Conservation (phyloP, 768 basidiomycete species). For the Kwoniella mangroviensis region DNA sequence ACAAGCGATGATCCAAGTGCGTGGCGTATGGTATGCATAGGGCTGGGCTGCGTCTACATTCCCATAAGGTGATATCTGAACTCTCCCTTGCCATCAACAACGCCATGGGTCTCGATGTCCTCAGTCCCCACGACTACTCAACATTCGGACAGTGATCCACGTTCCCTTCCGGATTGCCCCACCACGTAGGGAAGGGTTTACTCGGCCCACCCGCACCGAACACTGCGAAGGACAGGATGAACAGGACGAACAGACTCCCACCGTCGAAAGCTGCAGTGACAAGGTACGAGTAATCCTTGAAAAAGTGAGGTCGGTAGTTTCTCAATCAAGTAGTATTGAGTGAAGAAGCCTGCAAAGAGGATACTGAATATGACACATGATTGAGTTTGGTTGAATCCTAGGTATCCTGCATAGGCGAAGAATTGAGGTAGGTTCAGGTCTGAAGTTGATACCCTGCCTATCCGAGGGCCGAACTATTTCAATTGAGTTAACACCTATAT, state of each 20-base stretch:
- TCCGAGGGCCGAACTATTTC: conserved; percentile 6
- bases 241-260: conserved; percentile 14
- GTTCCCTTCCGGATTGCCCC: conserved; percentile 16
- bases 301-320: conserved; percentile 16
- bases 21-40: too few relatives aligned
- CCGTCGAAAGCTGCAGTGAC: conserved; percentile 22
- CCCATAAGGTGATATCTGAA: too few relatives aligned
- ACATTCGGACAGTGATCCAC: conserved; percentile 14
- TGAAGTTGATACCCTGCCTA: conserved; percentile 6
- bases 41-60: too few relatives aligned
- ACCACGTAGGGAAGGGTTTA: conserved; percentile 25
- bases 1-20: not conserved
- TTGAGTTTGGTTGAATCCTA: conserved; percentile 11
- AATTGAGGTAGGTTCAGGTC: conserved; percentile 21
- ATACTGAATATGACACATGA: conserved; percentile 16
- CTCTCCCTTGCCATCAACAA: not conserved
- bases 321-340: conserved; percentile 20
- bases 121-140: not conserved
- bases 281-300: conserved; percentile 24
- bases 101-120: not conserved
- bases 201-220: conserved; percentile 20
- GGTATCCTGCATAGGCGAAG: conserved; percentile 17
- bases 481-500: not conserved
- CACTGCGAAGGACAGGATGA: conserved; percentile 25
- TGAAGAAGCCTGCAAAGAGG: conserved; percentile 19